phyloP scores from a whole-genome alignment of 1,284 basidiomycete species.

The Sphaerobolus stellatus region DNA sequence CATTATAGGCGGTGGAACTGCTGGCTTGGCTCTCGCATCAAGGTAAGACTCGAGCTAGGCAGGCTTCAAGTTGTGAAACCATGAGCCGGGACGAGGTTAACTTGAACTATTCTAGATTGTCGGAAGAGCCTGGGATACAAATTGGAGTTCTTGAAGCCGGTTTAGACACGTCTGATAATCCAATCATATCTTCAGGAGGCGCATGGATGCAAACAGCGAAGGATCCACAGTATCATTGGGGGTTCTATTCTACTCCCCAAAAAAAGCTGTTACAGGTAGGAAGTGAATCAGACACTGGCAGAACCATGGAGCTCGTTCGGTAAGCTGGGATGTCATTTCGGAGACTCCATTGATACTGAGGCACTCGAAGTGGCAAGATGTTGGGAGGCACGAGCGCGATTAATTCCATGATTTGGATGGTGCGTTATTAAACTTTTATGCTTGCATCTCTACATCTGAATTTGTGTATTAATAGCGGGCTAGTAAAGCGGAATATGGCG shows the following conservation, averaged over 20 bases:
- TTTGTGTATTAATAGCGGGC: neutral
- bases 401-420: conserved; percentile 1
- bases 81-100: neutral
- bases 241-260: neutral
- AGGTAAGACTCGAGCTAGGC: neutral
- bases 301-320: neutral
- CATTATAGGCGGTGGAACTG: neutral
- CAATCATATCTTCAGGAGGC: neutral
- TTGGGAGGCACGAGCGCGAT: neutral
- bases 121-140: neutral
- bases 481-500: conserved; percentile 1
- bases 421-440: neutral
- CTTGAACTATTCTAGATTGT: neutral
- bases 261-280: neutral
- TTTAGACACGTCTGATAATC: neutral
- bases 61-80: neutral
- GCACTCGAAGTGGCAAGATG: neutral
- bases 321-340: neutral
- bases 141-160: neutral
- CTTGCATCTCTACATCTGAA: neutral
- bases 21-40: neutral
- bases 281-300: neutral
- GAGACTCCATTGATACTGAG: neutral
- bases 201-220: neutral
- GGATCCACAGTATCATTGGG: neutral